Evolutionary conservation across 2,329 filamentous ascomycete species (phyloP), one percentile per base, ranked within the genome.

Genomic region (Ophiostoma ulmi): DNA sequence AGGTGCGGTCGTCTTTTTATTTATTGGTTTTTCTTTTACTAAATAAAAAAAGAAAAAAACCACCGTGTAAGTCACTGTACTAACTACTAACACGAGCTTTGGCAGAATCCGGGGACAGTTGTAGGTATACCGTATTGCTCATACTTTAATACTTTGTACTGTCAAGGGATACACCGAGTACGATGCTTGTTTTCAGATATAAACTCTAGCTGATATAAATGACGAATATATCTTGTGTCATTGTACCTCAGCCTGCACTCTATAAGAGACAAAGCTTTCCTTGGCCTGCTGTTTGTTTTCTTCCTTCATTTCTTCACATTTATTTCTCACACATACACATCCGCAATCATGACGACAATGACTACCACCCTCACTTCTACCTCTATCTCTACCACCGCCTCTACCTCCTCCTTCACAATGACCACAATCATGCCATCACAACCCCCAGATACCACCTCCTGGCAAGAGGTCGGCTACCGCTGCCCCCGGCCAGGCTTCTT

Each of bases 401-500:
- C 44, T 17, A 52, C 17, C 44, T 5, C 44, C 39, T 58, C 58
- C 17, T 63, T 35, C 14, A 63, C 31, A 63, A 36, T 63, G 31
- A 39, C 31, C 31, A 39, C 35, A 35, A 6, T 11, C 17, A 64
- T 17, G n/a, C 38, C 63, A 17, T 58, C 58, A 38, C 35, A 35
- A 55, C 63, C 61, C 20, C 22, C 63, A 36, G 52, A 72, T n/a
- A 48, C 69, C 5, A 64, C 71, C 66, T 52, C 65, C 5, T 74
- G 73, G 73, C 68, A 71, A 48, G 72, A 72, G 10, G 71, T 71
- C 20, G 71, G 70, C 70, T 72, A 71, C 67, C 73, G 73, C 20
- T 71, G 72, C 52, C 73, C 73, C 0, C 72, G 72, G 20, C 73
- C 73, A 1, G 73, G 73, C 48, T 74, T 73, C 70, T 74, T 74